phyloP scores from a whole-genome alignment of 1,284 basidiomycete genomes.

The Cryptococcus sp. region DNA sequence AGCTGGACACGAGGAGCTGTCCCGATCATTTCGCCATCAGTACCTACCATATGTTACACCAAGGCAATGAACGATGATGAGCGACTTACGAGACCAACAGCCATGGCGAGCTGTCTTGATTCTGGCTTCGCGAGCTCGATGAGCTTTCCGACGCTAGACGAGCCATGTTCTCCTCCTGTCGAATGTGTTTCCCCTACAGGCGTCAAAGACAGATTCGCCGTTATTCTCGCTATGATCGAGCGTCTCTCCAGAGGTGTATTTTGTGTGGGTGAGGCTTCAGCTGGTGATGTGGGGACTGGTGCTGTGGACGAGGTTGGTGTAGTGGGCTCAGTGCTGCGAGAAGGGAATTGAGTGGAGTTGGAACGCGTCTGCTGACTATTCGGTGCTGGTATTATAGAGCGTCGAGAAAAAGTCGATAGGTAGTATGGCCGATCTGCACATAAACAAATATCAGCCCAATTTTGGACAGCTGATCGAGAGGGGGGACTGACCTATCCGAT shows the following conservation, averaged over 20 bases:
- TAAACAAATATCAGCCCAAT: too few species aligned
- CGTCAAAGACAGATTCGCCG: constrained; percentile 13
- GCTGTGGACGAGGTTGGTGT: background rate
- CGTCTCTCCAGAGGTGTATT: background rate
- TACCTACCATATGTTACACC: constrained; percentile 33
- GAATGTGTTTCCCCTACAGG: constrained; percentile 11
- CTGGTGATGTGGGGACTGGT: constrained; percentile 1
- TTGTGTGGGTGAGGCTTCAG: background rate
- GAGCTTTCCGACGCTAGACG: constrained; percentile 63
- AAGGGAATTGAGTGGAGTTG: background rate
- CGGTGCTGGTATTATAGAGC: too few species aligned
- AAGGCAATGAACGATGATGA: background rate
- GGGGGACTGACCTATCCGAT: too few species aligned
- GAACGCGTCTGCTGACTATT: too few species aligned
- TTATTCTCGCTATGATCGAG: constrained; percentile 14
- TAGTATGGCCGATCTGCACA: too few species aligned
- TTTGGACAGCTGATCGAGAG: too few species aligned
- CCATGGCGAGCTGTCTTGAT: constrained; percentile 67
- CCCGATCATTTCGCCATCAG: constrained; percentile 13
- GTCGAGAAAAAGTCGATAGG: too few species aligned
- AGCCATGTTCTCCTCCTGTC: constrained; percentile 16
- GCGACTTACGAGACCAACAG: constrained; percentile 61
- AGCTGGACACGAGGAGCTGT: constrained; percentile 51
- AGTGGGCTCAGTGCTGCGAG: background rate
- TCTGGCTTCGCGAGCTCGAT: constrained; percentile 76